These are phyloP conservation scores for Ramicandelaber brevisporus DNA, from an alignment of 192 early-diverging fungal species.

Conservation along the genomic window DNA sequence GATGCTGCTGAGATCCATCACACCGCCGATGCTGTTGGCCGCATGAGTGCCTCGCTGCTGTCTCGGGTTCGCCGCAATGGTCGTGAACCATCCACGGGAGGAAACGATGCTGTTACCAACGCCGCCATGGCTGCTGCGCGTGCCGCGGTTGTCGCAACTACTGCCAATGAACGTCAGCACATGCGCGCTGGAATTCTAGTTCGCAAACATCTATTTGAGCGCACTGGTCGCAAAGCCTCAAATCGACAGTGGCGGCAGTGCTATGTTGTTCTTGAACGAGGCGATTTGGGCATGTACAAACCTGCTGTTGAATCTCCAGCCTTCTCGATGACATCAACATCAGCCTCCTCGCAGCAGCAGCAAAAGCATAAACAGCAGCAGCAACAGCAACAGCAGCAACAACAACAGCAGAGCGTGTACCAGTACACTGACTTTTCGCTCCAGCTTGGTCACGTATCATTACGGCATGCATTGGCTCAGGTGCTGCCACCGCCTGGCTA, in stretches of 20 bases:
- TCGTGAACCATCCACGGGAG: too few relatives aligned
- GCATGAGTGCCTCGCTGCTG: too few relatives aligned
- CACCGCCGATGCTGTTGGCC: too few relatives aligned
- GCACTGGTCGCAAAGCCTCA: constrained; percentile 47
- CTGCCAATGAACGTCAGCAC: constrained; percentile 17
- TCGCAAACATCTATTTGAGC: constrained; percentile 64
- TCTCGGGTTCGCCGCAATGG: too few relatives aligned
- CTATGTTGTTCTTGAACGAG: constrained; percentile 40
- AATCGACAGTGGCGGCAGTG: constrained; percentile 71
- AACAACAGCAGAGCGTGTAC: too few relatives aligned
- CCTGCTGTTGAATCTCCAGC: constrained; percentile 11
- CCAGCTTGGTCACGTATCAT: constrained; percentile 21
- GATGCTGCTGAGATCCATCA: too few relatives aligned
- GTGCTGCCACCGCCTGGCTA: constrained; percentile 68
- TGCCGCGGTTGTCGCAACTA: background rate
- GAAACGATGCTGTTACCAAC: background rate
- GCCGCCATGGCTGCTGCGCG: background rate
- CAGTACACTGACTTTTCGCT: constrained; percentile 23
- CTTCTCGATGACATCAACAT: constrained; percentile 1
- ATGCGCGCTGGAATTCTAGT: constrained; percentile 34
- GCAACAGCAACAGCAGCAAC: too few relatives aligned
- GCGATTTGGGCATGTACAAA: constrained; percentile 63
- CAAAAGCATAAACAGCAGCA: too few relatives aligned
- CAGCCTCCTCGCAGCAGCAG: too few relatives aligned
- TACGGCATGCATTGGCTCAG: constrained; percentile 67